Evolutionary conservation across 345 rosid species (phyloP).

Genomic region (rapeseed (Brassica napus)): DNA sequence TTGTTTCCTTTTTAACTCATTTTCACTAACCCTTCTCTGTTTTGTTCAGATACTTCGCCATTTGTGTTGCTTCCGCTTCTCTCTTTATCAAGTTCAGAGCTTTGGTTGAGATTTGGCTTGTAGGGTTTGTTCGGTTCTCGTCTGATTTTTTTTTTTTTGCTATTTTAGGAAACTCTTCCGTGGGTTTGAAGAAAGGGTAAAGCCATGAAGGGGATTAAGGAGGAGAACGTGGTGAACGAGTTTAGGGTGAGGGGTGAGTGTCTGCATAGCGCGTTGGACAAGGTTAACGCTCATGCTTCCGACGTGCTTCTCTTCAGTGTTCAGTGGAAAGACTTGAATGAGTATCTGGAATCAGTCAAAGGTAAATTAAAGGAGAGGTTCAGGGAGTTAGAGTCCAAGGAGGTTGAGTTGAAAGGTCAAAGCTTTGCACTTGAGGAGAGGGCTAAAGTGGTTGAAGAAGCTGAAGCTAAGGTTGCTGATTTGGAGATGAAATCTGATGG

Average conservation of each 20-base stretch:
- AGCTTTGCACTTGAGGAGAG: conserved; percentile 15
- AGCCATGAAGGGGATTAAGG: conserved; percentile 8
- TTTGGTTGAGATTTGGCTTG: background rate
- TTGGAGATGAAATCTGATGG: conserved; percentile 8
- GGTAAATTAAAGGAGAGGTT: background rate
- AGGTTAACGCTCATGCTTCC: background rate
- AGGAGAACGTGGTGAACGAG: conserved; percentile 21
- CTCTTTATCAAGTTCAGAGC: background rate
- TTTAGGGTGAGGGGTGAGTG: conserved; percentile 16
- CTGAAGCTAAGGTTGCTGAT: conserved; percentile 1
- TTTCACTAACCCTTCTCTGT: background rate
- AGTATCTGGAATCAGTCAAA: background rate
- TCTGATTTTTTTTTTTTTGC: background rate
- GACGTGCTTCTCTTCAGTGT: conserved; percentile 15
- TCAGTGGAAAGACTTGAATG: conserved; percentile 25
- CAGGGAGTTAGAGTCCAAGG: conserved; percentile 12
- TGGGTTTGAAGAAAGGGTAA: conserved; percentile 25
- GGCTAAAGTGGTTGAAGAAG: conserved; percentile 22
- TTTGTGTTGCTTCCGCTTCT: conserved; percentile 6
- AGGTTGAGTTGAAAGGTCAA: background rate
- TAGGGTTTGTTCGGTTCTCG: background rate
- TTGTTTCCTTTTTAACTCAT: background rate
- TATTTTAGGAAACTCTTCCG: background rate
- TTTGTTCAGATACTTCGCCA: background rate
- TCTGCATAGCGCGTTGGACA: conserved; percentile 10